Base-by-base conservation (phyloP, 2,329 filamentous ascomycete genomes). In the Epichloe elymi region DNA sequence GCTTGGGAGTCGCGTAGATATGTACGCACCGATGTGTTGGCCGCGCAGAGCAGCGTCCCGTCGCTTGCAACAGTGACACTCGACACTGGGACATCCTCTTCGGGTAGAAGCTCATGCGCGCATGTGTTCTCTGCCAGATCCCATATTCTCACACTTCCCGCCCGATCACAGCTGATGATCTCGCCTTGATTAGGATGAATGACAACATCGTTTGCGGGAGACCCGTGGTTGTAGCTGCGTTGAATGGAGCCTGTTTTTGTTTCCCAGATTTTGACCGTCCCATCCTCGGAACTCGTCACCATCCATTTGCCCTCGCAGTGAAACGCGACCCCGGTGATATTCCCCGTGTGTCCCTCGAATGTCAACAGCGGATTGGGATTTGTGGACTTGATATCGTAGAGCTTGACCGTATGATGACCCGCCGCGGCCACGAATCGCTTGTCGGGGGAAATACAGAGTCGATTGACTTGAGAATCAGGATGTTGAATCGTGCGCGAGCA, bases 271-370 rank as follows among this genome's bases (percentile, higher is more conserved):
- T 95, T 95, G 63, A 96, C 90, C 0, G 88, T 95, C 60, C 90
- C 88, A 64, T 98, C 93, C 68, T 98, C 93, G 45, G 88, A 95
- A 67, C 86, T 94, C 10, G 93, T 98, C 17, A 97, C 93, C 87
- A 98, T 96, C 93, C 93, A 98, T 71, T 98, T 98, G 11, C 91
- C 90, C 68, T 98, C 93, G 66, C 91, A 97, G 67, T 98, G 93
- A 66, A 98, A 98, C 11, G 90, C 90, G 45, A 98, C 87, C 42
- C 93, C 93, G 0, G 93, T 98, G 64, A 98, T 85, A 63, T 98
- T 98, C 58, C 84, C 88, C 12, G 88, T 93, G 70, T 98, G 93
- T 41, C 93, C 93, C 65, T 97, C 91, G 62, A 98, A 97, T 19
- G 86, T 90, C 62, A 97, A 80, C 23, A 97, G 77, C 1, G 93